Conservation (phyloP, 441 rosid genomes). For the Melastoma candidum region DNA sequence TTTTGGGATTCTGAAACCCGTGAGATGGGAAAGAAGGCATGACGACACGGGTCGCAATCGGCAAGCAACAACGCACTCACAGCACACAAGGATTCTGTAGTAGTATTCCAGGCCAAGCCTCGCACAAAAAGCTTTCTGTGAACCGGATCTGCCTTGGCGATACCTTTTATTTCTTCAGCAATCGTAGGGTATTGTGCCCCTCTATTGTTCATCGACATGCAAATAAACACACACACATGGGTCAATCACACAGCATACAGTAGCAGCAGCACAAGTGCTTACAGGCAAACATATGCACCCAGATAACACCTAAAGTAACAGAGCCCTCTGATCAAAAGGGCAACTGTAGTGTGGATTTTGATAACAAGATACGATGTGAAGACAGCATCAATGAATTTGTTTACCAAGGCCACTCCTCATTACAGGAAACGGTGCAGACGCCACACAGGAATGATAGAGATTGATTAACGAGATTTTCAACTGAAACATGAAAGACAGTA, state of each 20-base stretch:
- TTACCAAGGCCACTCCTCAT: too few relatives aligned
- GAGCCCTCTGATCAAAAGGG: too few relatives aligned
- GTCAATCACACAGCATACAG: constrained; percentile 61
- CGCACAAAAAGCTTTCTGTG: constrained; percentile 88
- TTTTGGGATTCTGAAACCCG: constrained; percentile 9
- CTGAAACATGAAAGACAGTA: too few relatives aligned
- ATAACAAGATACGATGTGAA: too few relatives aligned
- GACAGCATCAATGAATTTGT: too few relatives aligned
- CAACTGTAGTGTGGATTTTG: too few relatives aligned
- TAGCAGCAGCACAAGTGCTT: constrained; percentile 15
- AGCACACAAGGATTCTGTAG: constrained; percentile 69
- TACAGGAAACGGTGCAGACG: too few relatives aligned
- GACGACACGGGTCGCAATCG: constrained; percentile 33
- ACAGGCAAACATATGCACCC: constrained; percentile 1
- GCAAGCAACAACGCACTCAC: constrained; percentile 57
- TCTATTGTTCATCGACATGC: constrained; percentile 59
- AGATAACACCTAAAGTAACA: neutral
- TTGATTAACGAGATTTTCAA: too few relatives aligned
- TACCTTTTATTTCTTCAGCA: constrained; percentile 63
- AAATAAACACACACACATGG: constrained; percentile 42
- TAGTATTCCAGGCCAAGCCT: constrained; percentile 83
- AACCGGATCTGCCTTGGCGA: constrained; percentile 75
- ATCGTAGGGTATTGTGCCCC: constrained; percentile 60
- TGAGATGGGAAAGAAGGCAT: constrained; percentile 14
- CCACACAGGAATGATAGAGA: too few relatives aligned